Percentiles rank a stretch among this genome's conserved stretches.
Evolutionary conservation across 2,329 filamentous ascomycete species (phyloP).

Genomic region (Fusarium chaquense): DNA sequence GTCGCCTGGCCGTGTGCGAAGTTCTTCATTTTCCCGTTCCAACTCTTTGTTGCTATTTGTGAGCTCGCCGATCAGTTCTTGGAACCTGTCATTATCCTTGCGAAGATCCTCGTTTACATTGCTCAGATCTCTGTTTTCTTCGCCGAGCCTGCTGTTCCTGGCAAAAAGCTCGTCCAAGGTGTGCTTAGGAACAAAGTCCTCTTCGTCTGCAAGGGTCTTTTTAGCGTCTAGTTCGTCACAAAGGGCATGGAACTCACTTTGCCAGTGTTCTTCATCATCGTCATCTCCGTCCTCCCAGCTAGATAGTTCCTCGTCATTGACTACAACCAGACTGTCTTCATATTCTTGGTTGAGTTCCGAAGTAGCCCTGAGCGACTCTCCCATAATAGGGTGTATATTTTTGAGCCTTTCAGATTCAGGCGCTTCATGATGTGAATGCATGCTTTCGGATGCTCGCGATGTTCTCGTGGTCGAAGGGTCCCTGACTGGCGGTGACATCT

Average conservation of each 20-base stretch:
- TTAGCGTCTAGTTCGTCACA: background rate
- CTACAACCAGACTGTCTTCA: background rate
- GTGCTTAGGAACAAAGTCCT: background rate
- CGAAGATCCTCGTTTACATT: background rate
- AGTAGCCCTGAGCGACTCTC: background rate
- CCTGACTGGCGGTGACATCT: background rate
- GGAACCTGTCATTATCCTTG: background rate
- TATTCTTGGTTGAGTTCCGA: conserved; percentile 11
- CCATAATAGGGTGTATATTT: conserved; percentile 4
- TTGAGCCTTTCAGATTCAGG: too few species aligned
- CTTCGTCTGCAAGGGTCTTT: background rate
- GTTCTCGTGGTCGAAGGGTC: background rate
- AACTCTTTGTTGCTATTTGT: background rate
- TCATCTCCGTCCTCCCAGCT: background rate
- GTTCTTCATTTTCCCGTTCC: background rate
- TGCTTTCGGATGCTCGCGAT: background rate
- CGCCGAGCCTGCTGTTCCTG: background rate
- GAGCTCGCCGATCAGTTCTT: background rate
- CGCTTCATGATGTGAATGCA: background rate
- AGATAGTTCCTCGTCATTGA: background rate
- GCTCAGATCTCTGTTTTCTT: background rate
- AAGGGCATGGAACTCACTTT: background rate
- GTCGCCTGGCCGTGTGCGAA: background rate
- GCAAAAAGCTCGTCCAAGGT: background rate
- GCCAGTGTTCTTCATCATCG: background rate